These are phyloP conservation scores for Paramecium sonneborni DNA, from an alignment of 73 alveolate species.

Conservation along the genomic window DNA sequence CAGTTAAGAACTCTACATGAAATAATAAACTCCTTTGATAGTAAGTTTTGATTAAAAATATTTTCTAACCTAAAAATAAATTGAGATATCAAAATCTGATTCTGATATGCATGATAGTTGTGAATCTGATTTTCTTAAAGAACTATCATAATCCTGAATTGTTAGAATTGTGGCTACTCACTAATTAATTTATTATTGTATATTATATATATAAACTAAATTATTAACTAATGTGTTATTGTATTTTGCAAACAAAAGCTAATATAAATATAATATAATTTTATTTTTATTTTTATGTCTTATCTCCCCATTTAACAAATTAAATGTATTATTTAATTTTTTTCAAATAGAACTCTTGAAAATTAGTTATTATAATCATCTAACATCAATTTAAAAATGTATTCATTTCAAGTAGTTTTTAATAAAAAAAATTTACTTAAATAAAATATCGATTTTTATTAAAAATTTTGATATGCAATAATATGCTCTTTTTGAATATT, in stretches of 20 bases:
- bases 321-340: not conserved
- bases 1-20: not conserved
- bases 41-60: slow-evolving; percentile 49
- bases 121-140: slow-evolving; percentile 49
- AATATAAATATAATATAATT: not conserved
- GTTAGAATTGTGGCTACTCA: not conserved
- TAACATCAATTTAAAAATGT: too few species aligned
- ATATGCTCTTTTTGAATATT: too few species aligned
- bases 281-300: not conserved
- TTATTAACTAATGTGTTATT: not conserved
- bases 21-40: slow-evolving; percentile 5
- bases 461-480: too few species aligned
- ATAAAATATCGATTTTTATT: too few species aligned
- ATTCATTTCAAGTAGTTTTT: too few species aligned
- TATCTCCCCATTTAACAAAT: not conserved
- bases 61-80: not conserved
- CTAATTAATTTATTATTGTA: not conserved
- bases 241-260: not conserved
- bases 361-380: too few species aligned
- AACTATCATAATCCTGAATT: not conserved
- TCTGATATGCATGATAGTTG: slow-evolving; percentile 52
- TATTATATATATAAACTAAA: not conserved
- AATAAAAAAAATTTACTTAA: too few species aligned
- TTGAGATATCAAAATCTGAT: not conserved
- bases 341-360: too few species aligned